Conservation (phyloP, 2,329 filamentous ascomycete genomes). For the Diaporthe caulivora region DNA sequence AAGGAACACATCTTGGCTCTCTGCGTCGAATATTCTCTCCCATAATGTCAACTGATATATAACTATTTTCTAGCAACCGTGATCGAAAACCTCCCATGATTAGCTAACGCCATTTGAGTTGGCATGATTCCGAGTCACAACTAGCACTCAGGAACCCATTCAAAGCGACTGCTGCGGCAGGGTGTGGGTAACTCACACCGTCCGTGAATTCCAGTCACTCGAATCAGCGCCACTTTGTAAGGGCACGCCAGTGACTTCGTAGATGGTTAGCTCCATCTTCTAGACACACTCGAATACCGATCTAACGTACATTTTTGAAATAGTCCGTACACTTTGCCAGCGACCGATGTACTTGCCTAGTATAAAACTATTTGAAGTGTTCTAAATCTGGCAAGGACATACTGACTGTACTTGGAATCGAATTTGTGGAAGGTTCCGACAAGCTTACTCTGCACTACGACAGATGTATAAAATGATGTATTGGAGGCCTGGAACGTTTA, state of each 20-base stretch:
- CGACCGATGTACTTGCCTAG: fast-evolving
- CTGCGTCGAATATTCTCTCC: not conserved
- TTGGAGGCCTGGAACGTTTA: not conserved
- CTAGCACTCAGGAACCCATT: not conserved
- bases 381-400: not conserved
- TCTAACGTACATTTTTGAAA: too few relatives aligned
- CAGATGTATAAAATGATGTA: not conserved
- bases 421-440: not conserved
- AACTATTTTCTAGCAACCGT: not conserved
- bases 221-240: too few relatives aligned
- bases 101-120: not conserved
- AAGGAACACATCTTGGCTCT: too few relatives aligned
- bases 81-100: not conserved
- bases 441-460: too few relatives aligned
- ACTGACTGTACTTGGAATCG: not conserved
- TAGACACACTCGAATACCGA: too few relatives aligned
- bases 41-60: not conserved
- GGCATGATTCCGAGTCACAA: not conserved
- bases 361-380: too few relatives aligned
- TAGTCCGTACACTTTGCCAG: too few relatives aligned
- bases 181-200: too few relatives aligned
- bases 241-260: too few relatives aligned
- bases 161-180: too few relatives aligned
- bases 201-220: too few relatives aligned
- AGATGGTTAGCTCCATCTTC: too few relatives aligned